Percentiles rank a stretch among this genome's conserved stretches.
phyloP scores from a whole-genome alignment of 1,284 basidiomycete genomes.

The Apiotrichum gamsii region DNA sequence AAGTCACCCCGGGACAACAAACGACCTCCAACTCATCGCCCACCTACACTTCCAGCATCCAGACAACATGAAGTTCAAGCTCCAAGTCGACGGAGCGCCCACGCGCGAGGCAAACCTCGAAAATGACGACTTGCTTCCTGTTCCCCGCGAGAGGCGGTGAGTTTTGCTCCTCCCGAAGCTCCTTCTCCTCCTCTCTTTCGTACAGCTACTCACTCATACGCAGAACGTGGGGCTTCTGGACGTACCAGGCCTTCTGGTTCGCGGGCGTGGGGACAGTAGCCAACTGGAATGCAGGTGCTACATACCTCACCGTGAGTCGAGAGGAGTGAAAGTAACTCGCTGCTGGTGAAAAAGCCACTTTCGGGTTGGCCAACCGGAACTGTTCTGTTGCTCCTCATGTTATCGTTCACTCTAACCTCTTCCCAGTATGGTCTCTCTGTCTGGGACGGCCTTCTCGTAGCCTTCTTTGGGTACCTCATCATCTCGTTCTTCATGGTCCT shows the following conservation, averaged over 20 bases:
- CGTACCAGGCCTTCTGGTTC: constrained; percentile 32
- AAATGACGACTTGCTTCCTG: constrained; percentile 34
- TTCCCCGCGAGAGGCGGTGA: constrained; percentile 21
- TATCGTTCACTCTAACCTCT: too few relatives aligned
- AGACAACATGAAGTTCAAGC: constrained; percentile 10
- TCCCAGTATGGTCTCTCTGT: constrained; percentile 22
- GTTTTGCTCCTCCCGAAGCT: background rate
- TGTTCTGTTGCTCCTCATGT: too few relatives aligned
- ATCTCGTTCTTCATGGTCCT: constrained; percentile 35
- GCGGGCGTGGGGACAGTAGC: constrained; percentile 27
- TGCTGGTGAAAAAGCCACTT: too few relatives aligned
- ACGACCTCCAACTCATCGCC: background rate
- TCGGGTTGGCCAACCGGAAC: background rate
- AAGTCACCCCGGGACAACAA: too few relatives aligned
- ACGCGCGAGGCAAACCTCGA: constrained; percentile 24
- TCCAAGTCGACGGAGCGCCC: constrained; percentile 22
- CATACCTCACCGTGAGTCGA: constrained; percentile 24
- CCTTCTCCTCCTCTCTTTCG: too few relatives aligned
- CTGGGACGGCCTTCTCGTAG: constrained; percentile 30
- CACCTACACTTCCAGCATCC: background rate
- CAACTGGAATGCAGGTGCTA: constrained; percentile 24
- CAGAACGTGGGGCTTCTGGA: constrained; percentile 31
- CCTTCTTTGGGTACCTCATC: constrained; percentile 27
- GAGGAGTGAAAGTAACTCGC: too few relatives aligned
- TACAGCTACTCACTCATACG: background rate